Evolutionary conservation across 1,139 yeast species (phyloP).

Genomic region (Geotrichum carabidarum): DNA sequence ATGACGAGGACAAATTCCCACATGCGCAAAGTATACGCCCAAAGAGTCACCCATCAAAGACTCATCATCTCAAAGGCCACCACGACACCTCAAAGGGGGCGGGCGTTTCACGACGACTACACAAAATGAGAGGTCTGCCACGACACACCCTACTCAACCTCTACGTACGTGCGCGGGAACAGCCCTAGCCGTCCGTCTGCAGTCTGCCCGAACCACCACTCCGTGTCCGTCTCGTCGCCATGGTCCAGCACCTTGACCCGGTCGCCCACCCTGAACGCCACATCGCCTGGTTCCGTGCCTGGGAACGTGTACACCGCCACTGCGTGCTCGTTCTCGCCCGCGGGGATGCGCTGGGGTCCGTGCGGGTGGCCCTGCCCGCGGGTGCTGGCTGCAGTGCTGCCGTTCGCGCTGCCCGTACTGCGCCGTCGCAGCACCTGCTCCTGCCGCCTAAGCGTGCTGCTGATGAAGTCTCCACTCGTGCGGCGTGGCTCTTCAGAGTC

Average conservation of each 20-base stretch:
- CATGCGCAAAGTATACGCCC: not conserved
- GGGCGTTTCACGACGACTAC: no score
- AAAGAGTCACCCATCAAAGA: not conserved
- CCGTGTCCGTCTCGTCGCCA: constrained; percentile 39
- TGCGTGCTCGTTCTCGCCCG: constrained; percentile 29
- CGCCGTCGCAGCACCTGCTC: not conserved
- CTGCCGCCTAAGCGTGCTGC: constrained; percentile 4
- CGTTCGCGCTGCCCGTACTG: not conserved
- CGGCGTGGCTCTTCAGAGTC: constrained; percentile 6
- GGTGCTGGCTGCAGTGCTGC: not conserved
- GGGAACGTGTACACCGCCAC: constrained; percentile 37
- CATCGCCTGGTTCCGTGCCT: constrained; percentile 46
- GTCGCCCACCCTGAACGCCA: constrained; percentile 49
- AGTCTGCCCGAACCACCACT: constrained; percentile 61
- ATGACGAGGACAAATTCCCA: not conserved
- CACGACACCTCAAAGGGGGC: no score
- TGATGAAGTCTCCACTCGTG: constrained; percentile 7
- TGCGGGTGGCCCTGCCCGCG: not conserved
- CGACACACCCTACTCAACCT: constrained; percentile 12
- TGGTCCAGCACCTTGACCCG: constrained; percentile 43
- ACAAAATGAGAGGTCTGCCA: no score
- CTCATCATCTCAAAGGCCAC: no score
- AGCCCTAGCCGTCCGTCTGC: constrained; percentile 45
- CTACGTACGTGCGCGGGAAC: constrained; percentile 55
- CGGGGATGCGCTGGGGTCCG: constrained; percentile 6